Evolutionary conservation across 805 yeast species (phyloP), one percentile per base, ranked within the genome.

Genomic region (Myxozyma nipponensis): DNA sequence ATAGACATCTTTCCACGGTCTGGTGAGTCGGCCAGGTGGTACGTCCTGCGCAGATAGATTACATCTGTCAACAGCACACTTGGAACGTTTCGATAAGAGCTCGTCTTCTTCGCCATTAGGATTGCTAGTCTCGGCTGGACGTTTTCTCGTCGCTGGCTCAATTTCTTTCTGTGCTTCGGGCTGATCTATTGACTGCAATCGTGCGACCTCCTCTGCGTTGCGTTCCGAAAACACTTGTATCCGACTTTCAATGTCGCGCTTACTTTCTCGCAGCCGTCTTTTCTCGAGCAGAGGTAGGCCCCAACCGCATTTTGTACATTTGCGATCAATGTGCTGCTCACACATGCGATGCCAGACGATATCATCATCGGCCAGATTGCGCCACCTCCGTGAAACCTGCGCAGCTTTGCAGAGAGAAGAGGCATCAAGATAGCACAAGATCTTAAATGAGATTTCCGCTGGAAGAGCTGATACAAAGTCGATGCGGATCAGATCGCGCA

Each of bases 221-320:
- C 17, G 21, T 10, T 35, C 30, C 24, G 41, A 17, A 3, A 42
- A n/a, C 3, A 2, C 23, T 10, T 43, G 39, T 4, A 46, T 24
- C 4, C 55, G 53, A 32, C 50, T 42, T 47, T 56, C 52, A 17
- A 56, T 55, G 28, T 47, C 55, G 34, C 47, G 47, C 49, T 49
- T 49, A 42, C 67, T 56, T 41, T 65, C 67, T 23, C 67, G 58
- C 21, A 68, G 62, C 22, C 74, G 60, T 46, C 64, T 85, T 81
- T 89, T 87, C 63, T 89, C 96, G 80, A 93, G 78, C 52, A 93
- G 71, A 2, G 98, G 98, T 57, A 93, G 74, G 3, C 98, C 98
- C 98, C 98, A 93, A 15, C 98, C 98, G 71, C 98, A 93, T 64
- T 87, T 87, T 36, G 96, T 95, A 71, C 98, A 93, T 68, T 93